Evolutionary conservation across 345 rosid species (phyloP).

Genomic region (Alliaria petiolata): DNA sequence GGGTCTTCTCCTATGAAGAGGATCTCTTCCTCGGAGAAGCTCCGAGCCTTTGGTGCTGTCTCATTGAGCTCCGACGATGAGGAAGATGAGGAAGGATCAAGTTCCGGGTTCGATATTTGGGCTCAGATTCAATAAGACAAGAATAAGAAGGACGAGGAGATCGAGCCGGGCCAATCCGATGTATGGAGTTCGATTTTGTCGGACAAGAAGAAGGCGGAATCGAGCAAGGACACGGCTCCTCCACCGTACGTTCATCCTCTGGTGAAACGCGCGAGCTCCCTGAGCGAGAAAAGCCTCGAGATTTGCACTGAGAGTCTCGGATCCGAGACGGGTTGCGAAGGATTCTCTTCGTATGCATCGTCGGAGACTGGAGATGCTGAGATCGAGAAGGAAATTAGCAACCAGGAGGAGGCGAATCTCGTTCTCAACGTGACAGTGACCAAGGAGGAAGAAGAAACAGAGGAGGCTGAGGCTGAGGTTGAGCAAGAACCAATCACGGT

Average conservation of each 20-base stretch:
- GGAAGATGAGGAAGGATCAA: conserved; percentile 19
- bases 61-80: conserved; percentile 26
- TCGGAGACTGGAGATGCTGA: conserved; percentile 52
- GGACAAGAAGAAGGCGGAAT: conserved; percentile 40
- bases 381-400: conserved; percentile 35
- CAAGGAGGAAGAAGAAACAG: conserved; percentile 10
- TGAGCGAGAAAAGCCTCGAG: conserved; percentile 72
- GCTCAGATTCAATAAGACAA: conserved; percentile 42
- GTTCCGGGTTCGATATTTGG: conserved; percentile 47
- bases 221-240: conserved; percentile 26
- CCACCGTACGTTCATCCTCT: conserved; percentile 78
- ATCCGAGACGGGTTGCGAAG: conserved; percentile 92
- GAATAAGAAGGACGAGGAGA: conserved; percentile 26
- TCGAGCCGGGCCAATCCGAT: conserved; percentile 40
- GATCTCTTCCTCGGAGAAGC: conserved; percentile 52
- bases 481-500: conserved; percentile 24
- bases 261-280: conserved; percentile 55
- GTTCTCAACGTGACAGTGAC: background rate
- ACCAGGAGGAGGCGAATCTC: conserved; percentile 11
- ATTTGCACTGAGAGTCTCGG: conserved; percentile 99
- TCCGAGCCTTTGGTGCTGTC: conserved; percentile 36
- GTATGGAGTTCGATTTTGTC: conserved; percentile 61
- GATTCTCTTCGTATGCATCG: conserved; percentile 57
- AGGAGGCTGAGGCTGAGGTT: conserved; percentile 5
- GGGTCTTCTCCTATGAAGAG: conserved; percentile 53